A percentile compares a stretch with the other conserved stretches of the same genome.
phyloP scores from a whole-genome alignment of 176 grass and related monocot species.

The Aegilops umbellulata region DNA sequence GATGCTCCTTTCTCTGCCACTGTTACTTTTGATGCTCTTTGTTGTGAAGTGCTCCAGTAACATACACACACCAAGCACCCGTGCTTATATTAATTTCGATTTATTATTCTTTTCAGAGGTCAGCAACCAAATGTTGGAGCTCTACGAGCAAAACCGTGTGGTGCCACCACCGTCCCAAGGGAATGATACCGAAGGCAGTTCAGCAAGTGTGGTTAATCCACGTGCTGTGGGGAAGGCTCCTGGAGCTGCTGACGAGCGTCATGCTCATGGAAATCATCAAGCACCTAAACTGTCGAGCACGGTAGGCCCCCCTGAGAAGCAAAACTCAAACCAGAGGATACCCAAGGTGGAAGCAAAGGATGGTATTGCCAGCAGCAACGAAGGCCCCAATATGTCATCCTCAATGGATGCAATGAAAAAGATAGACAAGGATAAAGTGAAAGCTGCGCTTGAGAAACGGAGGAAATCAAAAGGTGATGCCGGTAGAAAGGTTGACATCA shows the following conservation, averaged over 20 bases:
- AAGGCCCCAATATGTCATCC: slow-evolving; percentile 42
- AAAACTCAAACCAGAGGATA: slow-evolving; percentile 42
- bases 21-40: slow-evolving; percentile 3
- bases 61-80: not conserved
- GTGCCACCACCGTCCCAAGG: slow-evolving; percentile 45
- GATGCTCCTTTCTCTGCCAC: not conserved
- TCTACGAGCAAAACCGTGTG: slow-evolving; percentile 34
- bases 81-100: not conserved
- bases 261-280: slow-evolving; percentile 35
- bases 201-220: slow-evolving; percentile 51
- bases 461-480: not conserved
- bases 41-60: not conserved
- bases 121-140: slow-evolving; percentile 95
- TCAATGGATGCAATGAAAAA: slow-evolving; percentile 65
- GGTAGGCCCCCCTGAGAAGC: slow-evolving; percentile 40
- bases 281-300: slow-evolving; percentile 23
- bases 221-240: slow-evolving; percentile 34
- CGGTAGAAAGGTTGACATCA: slow-evolving; percentile 30
- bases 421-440: slow-evolving; percentile 72
- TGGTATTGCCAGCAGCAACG: not conserved
- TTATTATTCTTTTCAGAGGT: slow-evolving; percentile 61
- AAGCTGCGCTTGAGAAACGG: slow-evolving; percentile 31
- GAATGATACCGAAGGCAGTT: slow-evolving; percentile 66
- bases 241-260: slow-evolving; percentile 36
- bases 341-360: slow-evolving; percentile 38